Evolutionary conservation across 1,284 basidiomycete genomes (phyloP), one percentile per base, ranked within the genome.

Genomic region (Irpex rosettiformis): DNA sequence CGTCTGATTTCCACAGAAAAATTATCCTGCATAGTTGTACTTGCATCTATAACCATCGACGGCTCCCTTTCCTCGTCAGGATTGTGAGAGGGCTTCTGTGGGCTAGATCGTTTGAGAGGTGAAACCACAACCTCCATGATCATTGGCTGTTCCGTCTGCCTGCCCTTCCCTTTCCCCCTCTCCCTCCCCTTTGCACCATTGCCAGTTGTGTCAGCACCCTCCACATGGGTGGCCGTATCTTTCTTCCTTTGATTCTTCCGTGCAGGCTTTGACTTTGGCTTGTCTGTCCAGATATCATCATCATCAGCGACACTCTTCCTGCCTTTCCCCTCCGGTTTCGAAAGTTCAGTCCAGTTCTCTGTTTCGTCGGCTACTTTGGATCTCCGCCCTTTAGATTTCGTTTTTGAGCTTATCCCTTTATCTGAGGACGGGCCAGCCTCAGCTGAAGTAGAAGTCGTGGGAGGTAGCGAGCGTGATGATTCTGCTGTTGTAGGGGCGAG

Each of bases 201-300:
- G 53, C 58, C 57, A 53, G 57, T 52, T 58, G 56, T 55, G 52
- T 57, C 16, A 29, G 29, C 4, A 30, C 61, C 40, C 68, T 66
- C 22, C 5, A 3, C 48, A 11, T 3, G 43, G 2, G 43, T 16
- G 10, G 33, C 5, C 33, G 1, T 16, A 8, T 47, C 21, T 28
- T 51, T 51, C 48, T 51, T 51, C 48, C 18, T 25, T 62, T 67
- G 62, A 16, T 53, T 65, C 58, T 67, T 68, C 56, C 57, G 55
- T 49, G 61, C 56, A 7, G 65, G 42, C 56, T 65, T 62, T 25
- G 60, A 52, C 30, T 63, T 68, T 18, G 63, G 56, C 56, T 62
- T 60, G 16, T 40, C 53, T 40, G 52, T 62, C 64, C 66, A 69
- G 21, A 70, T 67, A 22, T 70, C 68, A 33, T 68, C 66, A 22